Base-by-base conservation (phyloP, 2,329 filamentous ascomycete genomes). In the Trichoderma brevicompactum region DNA sequence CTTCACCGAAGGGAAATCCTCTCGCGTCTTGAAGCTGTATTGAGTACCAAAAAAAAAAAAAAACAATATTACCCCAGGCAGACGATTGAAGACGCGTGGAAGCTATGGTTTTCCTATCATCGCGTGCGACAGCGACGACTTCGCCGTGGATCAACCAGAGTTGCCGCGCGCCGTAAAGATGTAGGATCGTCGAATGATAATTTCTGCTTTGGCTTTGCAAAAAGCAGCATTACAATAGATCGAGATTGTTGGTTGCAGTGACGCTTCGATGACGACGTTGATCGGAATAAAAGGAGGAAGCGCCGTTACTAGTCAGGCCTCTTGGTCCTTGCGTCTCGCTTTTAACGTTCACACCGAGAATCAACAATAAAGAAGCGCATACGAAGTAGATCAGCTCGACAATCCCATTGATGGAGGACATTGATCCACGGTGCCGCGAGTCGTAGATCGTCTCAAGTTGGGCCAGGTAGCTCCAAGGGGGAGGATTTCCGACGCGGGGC, bases 331-430 rank as follows among this genome's bases (percentile, higher is more conserved):
- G 52, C 43, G 61, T 56, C 52, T 64, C 61, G 54, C 28, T 28
- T 53, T 38, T n/a, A 15, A 46, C 48, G 10, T 43, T 19, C 28
- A 28, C 40, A 43, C 36, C 40, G 49, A 38, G 40, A 8, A 62
- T 53, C 34, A 36, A 28, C 34, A 36, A 28, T 44, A 52, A 28
- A 54, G 19, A 28, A 54, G 12, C 69, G 68, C 69, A 71, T 69
- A 81, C 34, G 34, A 36, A 36, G 34, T 36, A 76, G 23, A 80
- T 78, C 75, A 79, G 71, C 77, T 79, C 71, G 75, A 75, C 75
- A 77, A 78, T 80, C 79, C 38, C 80, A 79, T 80, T 81, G 79
- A 77, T 78, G 79, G 77, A 77, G 68, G 68, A 66, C 66, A 66
- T 69, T 70, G 70, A 76, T 75, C 75, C 67, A 66, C 66, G 67